Evolutionary conservation across 1,284 basidiomycete species (phyloP).

Genomic region (Cryptococcus sp.): DNA sequence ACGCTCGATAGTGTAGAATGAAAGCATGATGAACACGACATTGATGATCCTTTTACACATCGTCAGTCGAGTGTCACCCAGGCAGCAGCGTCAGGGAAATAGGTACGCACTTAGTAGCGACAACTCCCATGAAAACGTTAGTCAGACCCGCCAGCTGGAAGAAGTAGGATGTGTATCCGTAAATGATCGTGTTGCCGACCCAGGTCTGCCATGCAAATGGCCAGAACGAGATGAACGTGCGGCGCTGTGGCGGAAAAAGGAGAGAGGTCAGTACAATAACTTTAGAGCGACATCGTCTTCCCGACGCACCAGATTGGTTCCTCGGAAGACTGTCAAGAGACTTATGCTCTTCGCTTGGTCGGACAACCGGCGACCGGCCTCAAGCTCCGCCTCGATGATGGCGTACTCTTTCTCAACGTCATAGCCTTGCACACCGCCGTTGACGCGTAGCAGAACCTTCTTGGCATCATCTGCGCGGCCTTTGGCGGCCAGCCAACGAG

Average conservation of each 20-base stretch:
- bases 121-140: slow-evolving; percentile 12
- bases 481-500: slow-evolving; percentile 19
- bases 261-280: not conserved
- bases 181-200: slow-evolving; percentile 21
- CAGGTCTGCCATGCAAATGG: slow-evolving; percentile 16
- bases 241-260: not conserved
- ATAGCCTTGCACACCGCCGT: slow-evolving; percentile 16
- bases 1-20: slow-evolving; percentile 46
- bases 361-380: not conserved
- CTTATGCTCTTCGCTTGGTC: slow-evolving; percentile 1
- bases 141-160: slow-evolving; percentile 19
- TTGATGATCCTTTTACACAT: slow-evolving; percentile 23
- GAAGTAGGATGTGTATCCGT: slow-evolving; percentile 23
- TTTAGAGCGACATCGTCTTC: not conserved
- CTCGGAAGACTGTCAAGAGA: not conserved
- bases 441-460: slow-evolving; percentile 9
- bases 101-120: slow-evolving; percentile 5
- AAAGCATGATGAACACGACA: slow-evolving; percentile 42
- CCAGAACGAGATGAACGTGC: slow-evolving; percentile 18
- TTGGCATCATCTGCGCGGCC: slow-evolving; percentile 17
- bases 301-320: slow-evolving; percentile 3
- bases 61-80: not conserved
- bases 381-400: slow-evolving; percentile 12
- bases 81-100: not conserved
- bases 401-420: slow-evolving; percentile 17